Evolutionary conservation across 1,139 yeast species (phyloP).

Genomic region (Torulaspora globosa): DNA sequence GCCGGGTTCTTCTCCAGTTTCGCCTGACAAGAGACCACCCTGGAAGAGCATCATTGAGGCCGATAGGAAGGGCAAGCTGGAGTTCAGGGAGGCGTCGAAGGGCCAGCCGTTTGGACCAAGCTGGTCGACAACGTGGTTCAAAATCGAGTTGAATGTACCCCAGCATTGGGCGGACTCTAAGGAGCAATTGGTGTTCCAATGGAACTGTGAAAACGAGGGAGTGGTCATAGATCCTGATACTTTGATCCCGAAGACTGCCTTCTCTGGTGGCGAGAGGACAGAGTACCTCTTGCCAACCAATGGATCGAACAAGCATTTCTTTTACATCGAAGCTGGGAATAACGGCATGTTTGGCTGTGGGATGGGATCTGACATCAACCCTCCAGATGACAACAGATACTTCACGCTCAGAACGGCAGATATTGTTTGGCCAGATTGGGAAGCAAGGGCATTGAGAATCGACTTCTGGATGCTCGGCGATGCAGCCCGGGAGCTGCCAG

Average conservation of each 20-base stretch:
- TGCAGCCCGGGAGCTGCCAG: conserved; percentile 81
- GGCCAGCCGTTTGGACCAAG: conserved; percentile 90
- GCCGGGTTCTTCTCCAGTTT: conserved; percentile 34
- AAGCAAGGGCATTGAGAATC: conserved; percentile 69
- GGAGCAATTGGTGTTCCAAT: conserved; percentile 62
- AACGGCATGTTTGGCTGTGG: conserved; percentile 94
- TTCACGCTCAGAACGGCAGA: conserved; percentile 69
- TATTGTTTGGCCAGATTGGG: conserved; percentile 72
- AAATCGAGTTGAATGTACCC: conserved; percentile 61
- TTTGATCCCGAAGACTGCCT: conserved; percentile 74
- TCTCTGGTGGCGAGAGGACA: conserved; percentile 81
- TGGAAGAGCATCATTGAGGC: conserved; percentile 61
- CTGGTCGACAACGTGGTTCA: conserved; percentile 97
- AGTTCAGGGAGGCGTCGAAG: conserved; percentile 49
- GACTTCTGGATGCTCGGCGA: conserved; percentile 90
- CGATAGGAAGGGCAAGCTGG: conserved; percentile 36
- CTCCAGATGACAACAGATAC: conserved; percentile 64
- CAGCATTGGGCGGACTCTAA: conserved; percentile 48
- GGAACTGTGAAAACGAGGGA: conserved; percentile 89
- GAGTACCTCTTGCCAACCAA: conserved; percentile 63
- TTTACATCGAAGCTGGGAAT: conserved; percentile 86
- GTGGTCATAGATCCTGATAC: conserved; percentile 56
- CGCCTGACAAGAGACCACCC: conserved; percentile 55
- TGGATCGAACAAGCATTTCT: conserved; percentile 38
- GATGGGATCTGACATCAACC: conserved; percentile 55